Base-by-base conservation (phyloP, 2,329 filamentous ascomycete species). In the Boeremia exigua region DNA sequence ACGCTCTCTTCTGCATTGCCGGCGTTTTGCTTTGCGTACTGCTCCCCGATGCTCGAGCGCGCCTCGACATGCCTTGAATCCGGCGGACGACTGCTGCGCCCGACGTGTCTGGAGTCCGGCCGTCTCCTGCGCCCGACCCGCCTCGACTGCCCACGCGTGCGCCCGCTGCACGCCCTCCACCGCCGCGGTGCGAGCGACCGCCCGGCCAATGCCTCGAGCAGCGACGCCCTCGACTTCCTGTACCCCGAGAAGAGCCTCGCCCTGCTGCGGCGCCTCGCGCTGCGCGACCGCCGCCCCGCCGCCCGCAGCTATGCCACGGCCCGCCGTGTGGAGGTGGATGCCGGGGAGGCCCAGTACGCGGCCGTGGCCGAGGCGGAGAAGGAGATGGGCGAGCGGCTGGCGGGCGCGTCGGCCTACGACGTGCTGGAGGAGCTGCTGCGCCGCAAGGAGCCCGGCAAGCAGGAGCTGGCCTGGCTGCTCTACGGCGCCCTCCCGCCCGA, bases 1-100 rank as follows among this genome's bases (percentile, higher is more conserved):
- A 17, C 53, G 47, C 43, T 10, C 53, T 34, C 28, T 2, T 27
- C 15, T 56, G 47, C 42, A 42, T 51, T 50, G 47, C 29, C 29
- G 33, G 30, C 23, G 33, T 45, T 50, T 11, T 38, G n/a, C 11
- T n/a, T 33, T 39, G 34, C 40, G 25, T 36, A 36, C 8, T 38
- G 23, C 29, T 23, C 23, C 37, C 32, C 71, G 64, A 86, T 86
- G 83, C 82, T 86, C 72, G 83, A 86, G 81, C 81, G 81, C 67
- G 82, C 81, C 70, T 79, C 80, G 72, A 77, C 79, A 84, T 85
- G 82, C 76, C 79, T 85, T 79, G 78, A 84, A 78, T 78, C 80
- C 74, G 81, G 82, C 79, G 77, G 81, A 70, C 79, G 80, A 23
- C 19, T 23, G 19, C 19, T 23, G 19, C 19, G 19, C 19, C 19